Evolutionary conservation across 345 rosid species (phyloP).

Genomic region (Eucalyptus brandiana): DNA sequence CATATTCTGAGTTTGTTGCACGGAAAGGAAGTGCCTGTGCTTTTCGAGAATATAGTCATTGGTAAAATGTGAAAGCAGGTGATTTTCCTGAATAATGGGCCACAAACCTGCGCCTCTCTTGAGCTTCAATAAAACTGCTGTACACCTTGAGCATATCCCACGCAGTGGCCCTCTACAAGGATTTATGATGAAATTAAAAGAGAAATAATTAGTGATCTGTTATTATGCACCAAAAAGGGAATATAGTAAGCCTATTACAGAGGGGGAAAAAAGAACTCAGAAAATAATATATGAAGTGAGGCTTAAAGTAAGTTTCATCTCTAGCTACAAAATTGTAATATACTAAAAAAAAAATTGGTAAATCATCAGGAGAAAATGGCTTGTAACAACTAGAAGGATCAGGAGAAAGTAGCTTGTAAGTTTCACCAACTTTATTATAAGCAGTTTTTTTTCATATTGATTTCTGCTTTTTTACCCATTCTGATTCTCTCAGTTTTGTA

Average conservation of each 20-base stretch:
- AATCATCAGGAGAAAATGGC: neutral
- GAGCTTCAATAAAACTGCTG: slow-evolving; percentile 61
- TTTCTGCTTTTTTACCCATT: neutral
- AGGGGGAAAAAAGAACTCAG: neutral
- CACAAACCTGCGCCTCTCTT: slow-evolving; percentile 76
- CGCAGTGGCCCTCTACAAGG: slow-evolving; percentile 61
- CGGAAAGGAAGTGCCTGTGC: neutral
- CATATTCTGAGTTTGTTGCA: neutral
- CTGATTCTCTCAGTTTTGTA: neutral
- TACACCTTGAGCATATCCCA: slow-evolving; percentile 98
- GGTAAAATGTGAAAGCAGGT: neutral
- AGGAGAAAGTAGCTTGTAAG: too few species aligned
- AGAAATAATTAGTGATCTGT: neutral
- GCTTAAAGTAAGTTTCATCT: neutral
- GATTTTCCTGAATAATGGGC: neutral
- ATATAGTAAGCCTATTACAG: neutral
- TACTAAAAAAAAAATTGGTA: neutral
- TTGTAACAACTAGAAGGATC: neutral
- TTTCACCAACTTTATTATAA: neutral
- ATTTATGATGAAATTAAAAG: neutral
- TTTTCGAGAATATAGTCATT: neutral
- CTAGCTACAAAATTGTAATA: neutral
- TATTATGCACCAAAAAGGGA: neutral
- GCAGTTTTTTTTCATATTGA: neutral
- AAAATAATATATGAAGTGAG: neutral